A percentile compares a stretch with the other conserved stretches of the same genome.
Evolutionary conservation across 139 green algal species (phyloP).

Genomic region (Picochlorum sp.): DNA sequence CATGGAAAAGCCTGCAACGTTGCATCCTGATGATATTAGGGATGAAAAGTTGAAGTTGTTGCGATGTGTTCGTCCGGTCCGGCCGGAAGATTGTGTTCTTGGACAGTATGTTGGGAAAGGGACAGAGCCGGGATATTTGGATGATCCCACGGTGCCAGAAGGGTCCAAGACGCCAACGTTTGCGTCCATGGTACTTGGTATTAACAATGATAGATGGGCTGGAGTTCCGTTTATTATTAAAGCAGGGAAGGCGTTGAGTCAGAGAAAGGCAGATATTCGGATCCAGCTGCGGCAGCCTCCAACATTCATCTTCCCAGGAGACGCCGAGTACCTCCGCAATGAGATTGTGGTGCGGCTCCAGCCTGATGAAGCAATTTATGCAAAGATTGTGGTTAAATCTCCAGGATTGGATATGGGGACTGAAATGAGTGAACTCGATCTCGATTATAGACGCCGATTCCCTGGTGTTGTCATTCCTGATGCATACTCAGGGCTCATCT

Average conservation of each 20-base stretch:
- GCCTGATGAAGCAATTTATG: constrained; percentile 86
- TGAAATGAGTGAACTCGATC: constrained; percentile 74
- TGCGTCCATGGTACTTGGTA: constrained; percentile 59
- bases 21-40: constrained; percentile 87
- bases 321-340: constrained; percentile 63
- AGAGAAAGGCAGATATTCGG: constrained; percentile 46
- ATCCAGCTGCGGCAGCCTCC: constrained; percentile 46
- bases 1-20: constrained; percentile 88
- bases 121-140: constrained; percentile 60
- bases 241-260: constrained; percentile 89
- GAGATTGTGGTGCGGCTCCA: constrained; percentile 88
- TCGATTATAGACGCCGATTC: constrained; percentile 55
- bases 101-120: constrained; percentile 75
- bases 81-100: constrained; percentile 61
- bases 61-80: constrained; percentile 58
- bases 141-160: constrained; percentile 81
- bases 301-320: constrained; percentile 25
- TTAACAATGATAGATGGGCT: constrained; percentile 88
- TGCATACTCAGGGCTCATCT: constrained; percentile 90
- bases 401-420: constrained; percentile 68
- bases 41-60: constrained; percentile 88
- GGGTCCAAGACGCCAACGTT: constrained; percentile 82
- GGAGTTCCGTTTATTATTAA: constrained; percentile 90
- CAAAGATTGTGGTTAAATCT: constrained; percentile 88
- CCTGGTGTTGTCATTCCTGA: constrained; percentile 71